Evolutionary conservation across 1,284 basidiomycete genomes (phyloP).

Genomic region (Sanghuangporus sanghuang): DNA sequence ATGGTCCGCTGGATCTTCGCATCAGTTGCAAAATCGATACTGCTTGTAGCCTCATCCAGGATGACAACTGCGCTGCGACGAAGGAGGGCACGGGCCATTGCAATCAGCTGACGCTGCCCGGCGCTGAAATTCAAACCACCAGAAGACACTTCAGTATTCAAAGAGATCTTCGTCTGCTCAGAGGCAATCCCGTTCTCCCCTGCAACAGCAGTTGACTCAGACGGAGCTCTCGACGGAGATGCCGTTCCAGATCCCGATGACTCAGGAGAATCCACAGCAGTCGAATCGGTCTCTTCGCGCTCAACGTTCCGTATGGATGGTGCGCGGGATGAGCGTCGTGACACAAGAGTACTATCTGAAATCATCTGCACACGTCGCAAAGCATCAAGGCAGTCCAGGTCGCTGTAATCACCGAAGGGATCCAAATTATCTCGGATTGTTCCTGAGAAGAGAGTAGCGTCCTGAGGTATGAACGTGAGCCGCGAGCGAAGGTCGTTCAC

Average conservation of each 20-base stretch:
- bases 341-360: conserved; percentile 38
- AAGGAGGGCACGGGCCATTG: conserved; percentile 75
- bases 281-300: conserved; percentile 29
- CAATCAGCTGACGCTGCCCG: conserved; percentile 82
- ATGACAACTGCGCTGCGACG: conserved; percentile 74
- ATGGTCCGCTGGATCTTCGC: conserved; percentile 79
- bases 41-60: conserved; percentile 79
- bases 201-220: conserved; percentile 15
- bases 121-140: conserved; percentile 83
- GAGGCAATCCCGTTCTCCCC: conserved; percentile 32
- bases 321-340: conserved; percentile 45
- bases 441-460: conserved; percentile 81
- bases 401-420: conserved; percentile 79
- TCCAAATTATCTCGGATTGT: conserved; percentile 85
- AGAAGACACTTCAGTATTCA: conserved; percentile 71
- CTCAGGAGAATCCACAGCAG: conserved; percentile 23
- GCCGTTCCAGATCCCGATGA: conserved; percentile 28
- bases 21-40: conserved; percentile 73
- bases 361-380: conserved; percentile 63
- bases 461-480: conserved; percentile 33
- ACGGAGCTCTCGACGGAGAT: conserved; percentile 11
- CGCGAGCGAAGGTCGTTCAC: conserved; percentile 78
- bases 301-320: conserved; percentile 36
- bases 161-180: conserved; percentile 49
- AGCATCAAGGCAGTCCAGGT: conserved; percentile 70